Evolutionary conservation across 1,284 basidiomycete genomes (phyloP), one percentile per base, ranked within the genome.

Genomic region (Papiliotrema laurentii): DNA sequence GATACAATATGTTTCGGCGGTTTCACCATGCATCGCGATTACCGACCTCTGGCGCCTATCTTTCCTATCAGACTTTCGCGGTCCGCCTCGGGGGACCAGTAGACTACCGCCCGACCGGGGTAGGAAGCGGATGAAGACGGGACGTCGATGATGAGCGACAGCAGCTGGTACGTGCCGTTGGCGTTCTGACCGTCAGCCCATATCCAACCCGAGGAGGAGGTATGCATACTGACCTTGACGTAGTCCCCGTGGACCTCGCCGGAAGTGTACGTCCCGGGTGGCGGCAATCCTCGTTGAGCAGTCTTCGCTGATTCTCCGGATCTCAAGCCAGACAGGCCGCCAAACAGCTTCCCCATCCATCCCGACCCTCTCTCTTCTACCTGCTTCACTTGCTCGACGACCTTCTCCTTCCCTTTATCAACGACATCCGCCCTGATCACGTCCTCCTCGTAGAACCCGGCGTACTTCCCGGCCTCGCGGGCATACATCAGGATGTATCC

Each of bases 201-300:
- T 21, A 38, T 16, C 22, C 13, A 41, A 16, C 25, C 7, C 18
- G 4, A 5, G 9, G 31, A 14, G 4, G 16, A n/a, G 14, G 19
- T 36, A 13, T 28, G 5, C 10, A 14, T 21, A 54, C 64, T 48
- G 36, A 71, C 68, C 53, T 74, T 74, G 54, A 73, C 67, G 43
- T 73, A 74, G 50, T 74, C 72, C 5, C 68, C 72, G 16, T 64
- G 54, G 11, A 66, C 69, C 55, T 74, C 72, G 11, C 69, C 72
- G 21, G 67, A 53, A 45, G 60, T 74, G 52, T 71, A 74, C 14
- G 72, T 74, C 16, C 72, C 72, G 0, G 72, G 60, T 2, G 71
- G 70, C 0, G 67, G 66, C 21, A 59, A 47, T 38, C 53, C 59
- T 42, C 56, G 55, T 21, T 34, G 43, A 5, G 7, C n/a, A 26